Conservation (phyloP, 768 basidiomycete genomes). For the Collybia mongolica region DNA sequence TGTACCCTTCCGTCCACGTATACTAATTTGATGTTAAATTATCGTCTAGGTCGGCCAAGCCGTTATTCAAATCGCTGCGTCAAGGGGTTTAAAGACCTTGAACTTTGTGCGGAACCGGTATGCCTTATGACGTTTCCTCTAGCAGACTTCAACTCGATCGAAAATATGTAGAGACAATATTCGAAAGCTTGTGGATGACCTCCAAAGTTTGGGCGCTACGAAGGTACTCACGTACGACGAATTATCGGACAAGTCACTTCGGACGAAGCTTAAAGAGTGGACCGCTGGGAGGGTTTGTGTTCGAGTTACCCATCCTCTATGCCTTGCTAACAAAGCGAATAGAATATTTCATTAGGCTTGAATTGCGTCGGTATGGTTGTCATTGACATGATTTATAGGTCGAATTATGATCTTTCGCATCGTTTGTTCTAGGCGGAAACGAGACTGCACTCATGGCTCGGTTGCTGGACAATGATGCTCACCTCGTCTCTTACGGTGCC, state of each 20-base stretch:
- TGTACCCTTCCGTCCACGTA: conserved; percentile 19
- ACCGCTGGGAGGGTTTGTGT: conserved; percentile 54
- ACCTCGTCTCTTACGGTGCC: conserved; percentile 85
- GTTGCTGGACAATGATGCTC: conserved; percentile 63
- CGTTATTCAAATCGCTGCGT: conserved; percentile 82
- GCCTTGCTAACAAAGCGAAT: background rate
- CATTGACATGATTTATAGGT: background rate
- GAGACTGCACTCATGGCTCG: conserved; percentile 69
- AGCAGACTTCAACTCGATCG: background rate
- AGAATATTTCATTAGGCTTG: conserved; percentile 46
- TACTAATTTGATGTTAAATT: conserved; percentile 2
- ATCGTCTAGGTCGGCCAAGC: conserved; percentile 70
- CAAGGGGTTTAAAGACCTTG: conserved; percentile 69
- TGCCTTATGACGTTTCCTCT: conserved; percentile 9
- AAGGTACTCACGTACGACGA: conserved; percentile 80
- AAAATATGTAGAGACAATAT: conserved; percentile 47
- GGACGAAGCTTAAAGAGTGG: conserved; percentile 58
- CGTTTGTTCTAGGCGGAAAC: conserved; percentile 44
- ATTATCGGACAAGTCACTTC: conserved; percentile 54
- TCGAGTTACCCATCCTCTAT: background rate
- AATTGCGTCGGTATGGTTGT: conserved; percentile 47
- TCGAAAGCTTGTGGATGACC: conserved; percentile 43
- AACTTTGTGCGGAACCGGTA: conserved; percentile 79
- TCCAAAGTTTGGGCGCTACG: conserved; percentile 67
- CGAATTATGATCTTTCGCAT: background rate